Conservation (phyloP, 768 basidiomycete species). For the Suillus sp. region DNA sequence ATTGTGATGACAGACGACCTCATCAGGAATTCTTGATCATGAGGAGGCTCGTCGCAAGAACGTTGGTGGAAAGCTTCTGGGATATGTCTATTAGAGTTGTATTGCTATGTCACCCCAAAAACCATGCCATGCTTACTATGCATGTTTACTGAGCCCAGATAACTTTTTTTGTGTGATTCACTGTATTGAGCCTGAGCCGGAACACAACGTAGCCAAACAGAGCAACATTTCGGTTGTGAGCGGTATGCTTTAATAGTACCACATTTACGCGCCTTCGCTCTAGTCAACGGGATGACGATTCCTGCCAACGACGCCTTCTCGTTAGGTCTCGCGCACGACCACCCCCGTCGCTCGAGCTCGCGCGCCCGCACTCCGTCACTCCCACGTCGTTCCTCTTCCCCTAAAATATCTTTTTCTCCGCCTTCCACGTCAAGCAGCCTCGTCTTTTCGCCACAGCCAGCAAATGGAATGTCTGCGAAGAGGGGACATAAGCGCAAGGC, state of each 20-base stretch:
- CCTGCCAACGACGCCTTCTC: constrained; percentile 40
- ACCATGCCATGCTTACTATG: constrained; percentile 10
- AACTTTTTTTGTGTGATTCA: constrained; percentile 10
- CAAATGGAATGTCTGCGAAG: constrained; percentile 42
- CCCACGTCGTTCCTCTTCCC: constrained; percentile 49
- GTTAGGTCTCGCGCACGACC: constrained; percentile 39
- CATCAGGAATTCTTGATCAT: constrained; percentile 97
- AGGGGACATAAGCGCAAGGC: constrained; percentile 29
- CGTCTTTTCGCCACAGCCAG: constrained; percentile 24
- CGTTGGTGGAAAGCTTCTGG: constrained; percentile 92
- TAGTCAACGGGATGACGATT: constrained; percentile 26
- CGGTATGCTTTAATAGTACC: not conserved
- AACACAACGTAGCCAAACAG: constrained; percentile 7
- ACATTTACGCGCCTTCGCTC: not conserved
- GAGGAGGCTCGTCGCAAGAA: constrained; percentile 99
- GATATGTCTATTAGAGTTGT: constrained; percentile 81
- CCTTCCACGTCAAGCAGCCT: constrained; percentile 6
- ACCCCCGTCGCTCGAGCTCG: constrained; percentile 31
- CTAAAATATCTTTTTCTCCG: constrained; percentile 44
- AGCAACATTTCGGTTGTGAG: not conserved
- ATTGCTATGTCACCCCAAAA: constrained; percentile 26
- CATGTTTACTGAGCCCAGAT: constrained; percentile 14
- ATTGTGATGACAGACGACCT: constrained; percentile 71
- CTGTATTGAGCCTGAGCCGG: constrained; percentile 1
- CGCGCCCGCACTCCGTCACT: constrained; percentile 26